Evolutionary conservation across 139 green algal species (phyloP).

Genomic region (Eudorina sp.): DNA sequence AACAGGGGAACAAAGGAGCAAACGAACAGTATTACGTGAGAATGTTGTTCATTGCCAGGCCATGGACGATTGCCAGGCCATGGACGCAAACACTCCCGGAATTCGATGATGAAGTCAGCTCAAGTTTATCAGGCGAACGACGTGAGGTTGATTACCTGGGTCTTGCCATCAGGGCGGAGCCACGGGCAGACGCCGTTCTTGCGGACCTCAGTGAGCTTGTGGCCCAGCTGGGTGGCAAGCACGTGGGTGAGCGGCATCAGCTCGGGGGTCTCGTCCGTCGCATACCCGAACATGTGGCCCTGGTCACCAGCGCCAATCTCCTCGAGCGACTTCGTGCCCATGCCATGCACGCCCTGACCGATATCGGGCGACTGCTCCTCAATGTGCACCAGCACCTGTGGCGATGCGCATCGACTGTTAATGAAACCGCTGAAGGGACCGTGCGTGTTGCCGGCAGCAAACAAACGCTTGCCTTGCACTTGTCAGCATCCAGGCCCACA

Average conservation of each 20-base stretch:
- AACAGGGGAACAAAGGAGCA: too few species aligned
- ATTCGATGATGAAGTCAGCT: too few species aligned
- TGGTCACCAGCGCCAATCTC: constrained; percentile 99
- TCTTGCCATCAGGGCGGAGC: constrained; percentile 99
- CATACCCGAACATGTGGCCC: constrained; percentile 99
- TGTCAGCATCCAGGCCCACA: constrained; percentile 96
- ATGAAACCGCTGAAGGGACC: too few species aligned
- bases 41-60: too few species aligned
- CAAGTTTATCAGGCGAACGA: too few species aligned
- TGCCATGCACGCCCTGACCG: constrained; percentile 97
- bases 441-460: too few species aligned
- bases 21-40: constrained; percentile 31
- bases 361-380: constrained; percentile 99
- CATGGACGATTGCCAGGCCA: too few species aligned
- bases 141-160: constrained; percentile 92
- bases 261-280: constrained; percentile 98
- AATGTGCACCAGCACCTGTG: constrained; percentile 96
- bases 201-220: constrained; percentile 89
- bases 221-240: constrained; percentile 95
- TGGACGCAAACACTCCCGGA: too few species aligned
- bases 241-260: constrained; percentile 99
- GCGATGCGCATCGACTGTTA: neutral
- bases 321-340: constrained; percentile 99
- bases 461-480: constrained; percentile 87
- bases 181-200: constrained; percentile 95